Percentiles rank a stretch among this genome's conserved stretches.
phyloP scores from a whole-genome alignment of 2,329 filamentous ascomycete species.

The Venturia carpophila region DNA sequence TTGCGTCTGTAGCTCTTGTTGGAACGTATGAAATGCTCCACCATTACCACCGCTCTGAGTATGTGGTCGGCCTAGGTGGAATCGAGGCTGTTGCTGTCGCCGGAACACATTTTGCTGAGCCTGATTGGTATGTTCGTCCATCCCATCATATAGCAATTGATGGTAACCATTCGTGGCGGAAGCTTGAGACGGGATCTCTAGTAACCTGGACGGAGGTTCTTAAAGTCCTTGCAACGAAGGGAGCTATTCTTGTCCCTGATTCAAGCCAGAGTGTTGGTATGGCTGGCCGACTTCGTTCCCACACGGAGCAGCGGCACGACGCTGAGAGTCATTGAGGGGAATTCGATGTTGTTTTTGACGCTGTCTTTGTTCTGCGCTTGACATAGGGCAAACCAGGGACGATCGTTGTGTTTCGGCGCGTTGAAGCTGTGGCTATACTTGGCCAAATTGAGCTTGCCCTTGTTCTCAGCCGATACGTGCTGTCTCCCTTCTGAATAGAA shows the following conservation, averaged over 20 bases:
- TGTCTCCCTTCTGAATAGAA: background rate
- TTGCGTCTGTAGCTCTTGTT: background rate
- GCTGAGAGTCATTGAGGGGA: no score
- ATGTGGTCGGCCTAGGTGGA: background rate
- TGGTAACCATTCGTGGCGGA: background rate
- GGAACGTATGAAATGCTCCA: background rate
- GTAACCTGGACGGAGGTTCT: background rate
- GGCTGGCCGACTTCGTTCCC: no score
- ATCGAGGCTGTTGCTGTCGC: background rate
- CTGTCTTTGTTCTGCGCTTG: background rate
- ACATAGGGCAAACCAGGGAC: no score
- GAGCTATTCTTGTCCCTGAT: background rate
- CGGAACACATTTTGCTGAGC: background rate
- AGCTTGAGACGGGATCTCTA: background rate
- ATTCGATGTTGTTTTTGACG: background rate
- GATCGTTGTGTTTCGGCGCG: background rate
- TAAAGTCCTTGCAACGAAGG: no score
- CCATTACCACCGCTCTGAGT: background rate
- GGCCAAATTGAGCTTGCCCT: background rate
- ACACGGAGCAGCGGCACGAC: no score
- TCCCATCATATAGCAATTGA: background rate
- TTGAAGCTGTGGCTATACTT: background rate
- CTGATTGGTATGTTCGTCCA: no score
- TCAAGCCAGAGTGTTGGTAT: no score
- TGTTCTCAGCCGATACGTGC: background rate